Evolutionary conservation across 2,329 filamentous ascomycete species (phyloP).

Genomic region (Aspergillus pseudoterreus): DNA sequence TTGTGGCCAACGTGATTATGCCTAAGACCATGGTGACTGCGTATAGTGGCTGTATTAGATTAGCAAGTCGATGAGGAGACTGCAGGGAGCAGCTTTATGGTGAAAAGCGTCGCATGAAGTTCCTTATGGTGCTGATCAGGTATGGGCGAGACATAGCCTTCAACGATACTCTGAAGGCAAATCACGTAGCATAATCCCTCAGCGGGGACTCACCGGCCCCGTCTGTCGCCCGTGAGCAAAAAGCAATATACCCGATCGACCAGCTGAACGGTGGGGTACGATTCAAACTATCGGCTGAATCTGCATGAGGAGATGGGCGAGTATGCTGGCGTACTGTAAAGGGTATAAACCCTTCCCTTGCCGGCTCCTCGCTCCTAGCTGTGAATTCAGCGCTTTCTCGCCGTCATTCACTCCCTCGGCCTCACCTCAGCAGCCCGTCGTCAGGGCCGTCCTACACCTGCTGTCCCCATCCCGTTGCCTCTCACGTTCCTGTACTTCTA

Average conservation of each 20-base stretch:
- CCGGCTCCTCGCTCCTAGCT: background rate
- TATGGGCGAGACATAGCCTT: too few relatives aligned
- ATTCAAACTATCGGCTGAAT: too few relatives aligned
- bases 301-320: too few relatives aligned
- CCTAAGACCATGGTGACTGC: slow-evolving; percentile 19
- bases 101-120: background rate
- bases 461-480: background rate
- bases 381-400: background rate
- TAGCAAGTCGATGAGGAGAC: too few relatives aligned
- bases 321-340: background rate
- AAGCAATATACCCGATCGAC: too few relatives aligned
- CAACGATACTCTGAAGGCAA: too few relatives aligned
- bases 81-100: background rate
- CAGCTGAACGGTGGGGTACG: too few relatives aligned
- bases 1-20: slow-evolving; percentile 21
- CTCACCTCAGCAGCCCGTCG: background rate
- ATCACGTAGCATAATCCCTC: too few relatives aligned
- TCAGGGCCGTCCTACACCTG: background rate
- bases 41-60: too few relatives aligned
- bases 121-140: too few relatives aligned
- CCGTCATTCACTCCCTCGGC: background rate
- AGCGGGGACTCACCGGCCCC: too few relatives aligned
- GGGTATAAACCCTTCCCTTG: background rate
- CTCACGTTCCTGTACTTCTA: background rate
- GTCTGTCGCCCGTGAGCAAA: too few relatives aligned